phyloP scores from a whole-genome alignment of 2,329 filamentous ascomycete species.

The Berkeleyomyces basicola region DNA sequence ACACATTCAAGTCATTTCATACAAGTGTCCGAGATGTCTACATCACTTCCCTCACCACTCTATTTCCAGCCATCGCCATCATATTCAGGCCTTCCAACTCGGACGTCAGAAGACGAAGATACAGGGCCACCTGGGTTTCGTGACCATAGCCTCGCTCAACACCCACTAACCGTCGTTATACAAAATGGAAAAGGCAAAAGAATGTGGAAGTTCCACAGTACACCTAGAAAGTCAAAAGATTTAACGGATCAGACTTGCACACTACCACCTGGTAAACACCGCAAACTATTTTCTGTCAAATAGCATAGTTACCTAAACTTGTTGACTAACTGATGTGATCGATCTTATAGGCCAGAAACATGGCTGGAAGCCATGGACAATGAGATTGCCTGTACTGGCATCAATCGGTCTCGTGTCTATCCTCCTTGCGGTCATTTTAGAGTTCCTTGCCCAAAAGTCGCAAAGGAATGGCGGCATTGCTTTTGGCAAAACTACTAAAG shows the following conservation, averaged over 20 bases:
- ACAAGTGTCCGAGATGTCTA: not conserved
- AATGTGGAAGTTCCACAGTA: not conserved
- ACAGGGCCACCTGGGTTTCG: not conserved
- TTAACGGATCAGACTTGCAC: not conserved
- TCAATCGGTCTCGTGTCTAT: slow-evolving; percentile 23
- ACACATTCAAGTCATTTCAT: not conserved
- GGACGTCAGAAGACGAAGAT: not conserved
- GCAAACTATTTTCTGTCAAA: not conserved
- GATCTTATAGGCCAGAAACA: not conserved
- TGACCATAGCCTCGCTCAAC: not conserved
- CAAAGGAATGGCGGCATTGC: slow-evolving; percentile 25
- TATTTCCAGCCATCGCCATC: not conserved
- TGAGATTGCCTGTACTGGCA: slow-evolving; percentile 21
- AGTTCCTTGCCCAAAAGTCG: slow-evolving; percentile 27
- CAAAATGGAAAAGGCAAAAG: not conserved
- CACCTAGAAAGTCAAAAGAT: not conserved
- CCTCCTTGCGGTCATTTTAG: slow-evolving; percentile 27
- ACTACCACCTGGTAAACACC: slow-evolving; percentile 15
- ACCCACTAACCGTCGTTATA: not conserved
- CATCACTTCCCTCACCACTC: not conserved
- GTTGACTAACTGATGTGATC: slow-evolving; percentile 4
- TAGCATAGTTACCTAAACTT: not conserved
- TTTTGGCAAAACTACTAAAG: slow-evolving; percentile 16
- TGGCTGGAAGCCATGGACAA: slow-evolving; percentile 13
- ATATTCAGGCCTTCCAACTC: not conserved